Base-by-base conservation (phyloP, 2,329 filamentous ascomycete species). In the Hortaea sp. region DNA sequence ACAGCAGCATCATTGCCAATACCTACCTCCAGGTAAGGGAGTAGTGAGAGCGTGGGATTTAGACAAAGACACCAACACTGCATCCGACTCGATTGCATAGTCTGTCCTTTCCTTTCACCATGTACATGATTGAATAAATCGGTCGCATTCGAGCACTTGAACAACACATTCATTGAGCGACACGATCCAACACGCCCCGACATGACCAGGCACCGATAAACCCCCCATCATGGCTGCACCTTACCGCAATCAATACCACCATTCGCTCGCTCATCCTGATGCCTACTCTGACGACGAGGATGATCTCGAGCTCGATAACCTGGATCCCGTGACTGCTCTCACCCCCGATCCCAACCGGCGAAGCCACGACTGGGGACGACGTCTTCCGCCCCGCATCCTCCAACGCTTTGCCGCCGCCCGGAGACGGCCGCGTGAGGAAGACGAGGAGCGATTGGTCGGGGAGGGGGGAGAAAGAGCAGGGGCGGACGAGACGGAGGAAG, bases 231-330 rank as follows among this genome's bases (percentile, higher is more conserved):
- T 35, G 32, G 9, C 32, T 4, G n/a, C 32, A 10, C 32, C 32
- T 10, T 9, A 35, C 32, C 37, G 7, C 7, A n/a, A 10, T 5
- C 37, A 20, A 7, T 7, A 20, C 60, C 64, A 67, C 53, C 66
- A 77, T 60, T 76, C 82, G 64, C 76, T 30, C 34, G 43, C 10
- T 20, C 30, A 77, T 60, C 81, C 81, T 66, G 79, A 84, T 67
- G 79, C 77, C 49, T 75, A 75, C 50, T 67, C 71, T 58, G 72
- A 81, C 48, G 49, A 59, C 47, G 54, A 60, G 39, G 53, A 56
- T 62, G 85, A 89, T 63, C 73, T 92, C 59, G 84, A 89, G 58
- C 75, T 88, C 56, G 77, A 87, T 60, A 86, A 90, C 71, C 80
- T 92, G 55, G 85, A 89, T 62, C 84, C 85, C 4, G 39, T 35